Percentiles rank a stretch among this genome's conserved stretches.
These are phyloP conservation scores for Kingdonia uniflora DNA, from an alignment of 164 flowering plant genomes.

Conservation along the genomic window DNA sequence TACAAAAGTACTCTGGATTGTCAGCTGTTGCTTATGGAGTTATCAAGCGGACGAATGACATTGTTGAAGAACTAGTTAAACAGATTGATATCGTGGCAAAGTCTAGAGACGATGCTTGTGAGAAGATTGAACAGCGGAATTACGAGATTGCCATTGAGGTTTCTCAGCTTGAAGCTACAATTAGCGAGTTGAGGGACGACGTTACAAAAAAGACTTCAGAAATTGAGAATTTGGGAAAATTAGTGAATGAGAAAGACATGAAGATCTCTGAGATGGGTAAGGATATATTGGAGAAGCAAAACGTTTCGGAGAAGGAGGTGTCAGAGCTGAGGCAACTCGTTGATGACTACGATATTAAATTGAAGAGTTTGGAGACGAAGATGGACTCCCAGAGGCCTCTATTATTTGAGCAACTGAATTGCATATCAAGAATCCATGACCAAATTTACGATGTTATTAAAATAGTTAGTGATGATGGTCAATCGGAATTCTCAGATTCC, in stretches of 20 bases:
- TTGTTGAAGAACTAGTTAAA: constrained; percentile 72
- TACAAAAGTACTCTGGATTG: constrained; percentile 77
- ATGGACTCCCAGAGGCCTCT: constrained; percentile 53
- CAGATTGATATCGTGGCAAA: constrained; percentile 54
- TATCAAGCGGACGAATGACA: constrained; percentile 82
- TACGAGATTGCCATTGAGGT: constrained; percentile 96
- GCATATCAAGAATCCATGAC: constrained; percentile 53
- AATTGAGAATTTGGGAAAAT: constrained; percentile 40
- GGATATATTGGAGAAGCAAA: constrained; percentile 36
- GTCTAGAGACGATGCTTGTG: constrained; percentile 69
- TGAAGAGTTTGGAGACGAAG: constrained; percentile 40
- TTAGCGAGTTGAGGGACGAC: constrained; percentile 61
- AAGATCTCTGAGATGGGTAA: constrained; percentile 39
- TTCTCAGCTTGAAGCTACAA: constrained; percentile 84
- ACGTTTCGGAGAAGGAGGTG: constrained; percentile 29
- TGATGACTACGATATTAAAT: constrained; percentile 37
- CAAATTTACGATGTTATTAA: constrained; percentile 40
- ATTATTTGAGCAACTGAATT: constrained; percentile 58
- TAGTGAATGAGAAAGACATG: constrained; percentile 37
- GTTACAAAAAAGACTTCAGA: constrained; percentile 35
- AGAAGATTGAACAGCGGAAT: constrained; percentile 80
- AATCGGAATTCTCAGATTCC: constrained; percentile 55
- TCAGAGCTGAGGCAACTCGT: constrained; percentile 35
- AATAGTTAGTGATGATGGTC: constrained; percentile 55
- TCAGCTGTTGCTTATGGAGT: constrained; percentile 84